phyloP scores from a whole-genome alignment of 768 basidiomycete genomes.

The Trametes sanguinea region DNA sequence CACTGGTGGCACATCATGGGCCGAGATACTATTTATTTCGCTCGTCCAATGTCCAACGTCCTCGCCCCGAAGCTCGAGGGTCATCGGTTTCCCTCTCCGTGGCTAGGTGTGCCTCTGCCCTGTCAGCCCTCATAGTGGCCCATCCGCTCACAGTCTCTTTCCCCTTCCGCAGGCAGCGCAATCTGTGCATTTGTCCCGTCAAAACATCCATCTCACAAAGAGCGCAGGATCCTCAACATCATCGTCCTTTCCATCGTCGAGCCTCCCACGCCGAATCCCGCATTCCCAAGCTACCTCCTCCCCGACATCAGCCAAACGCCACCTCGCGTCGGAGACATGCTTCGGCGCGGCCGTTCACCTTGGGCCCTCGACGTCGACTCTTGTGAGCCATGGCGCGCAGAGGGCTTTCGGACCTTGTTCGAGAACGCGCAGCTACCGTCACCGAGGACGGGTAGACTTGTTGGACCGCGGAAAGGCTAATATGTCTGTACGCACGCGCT shows the following conservation, averaged over 20 bases:
- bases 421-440: neutral
- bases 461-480: neutral
- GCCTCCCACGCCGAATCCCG: neutral
- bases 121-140: too few species aligned
- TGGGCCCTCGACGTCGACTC: neutral
- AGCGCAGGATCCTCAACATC: neutral
- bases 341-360: neutral
- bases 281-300: neutral
- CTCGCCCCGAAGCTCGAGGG: neutral
- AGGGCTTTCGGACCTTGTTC: neutral
- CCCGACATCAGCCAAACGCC: neutral
- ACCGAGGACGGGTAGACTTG: neutral
- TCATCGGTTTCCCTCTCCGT: neutral
- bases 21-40: neutral
- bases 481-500: neutral
- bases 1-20: slow-evolving; percentile 11
- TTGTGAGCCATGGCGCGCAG: neutral
- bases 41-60: neutral
- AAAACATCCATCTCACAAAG: neutral
- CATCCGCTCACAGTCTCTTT: neutral
- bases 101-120: neutral
- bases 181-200: neutral
- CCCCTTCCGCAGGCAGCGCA: neutral
- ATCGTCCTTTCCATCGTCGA: neutral
- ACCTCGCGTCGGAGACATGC: neutral